phyloP scores from a whole-genome alignment of 2,329 filamentous ascomycete species.

The Aspergillus thermomutatus region DNA sequence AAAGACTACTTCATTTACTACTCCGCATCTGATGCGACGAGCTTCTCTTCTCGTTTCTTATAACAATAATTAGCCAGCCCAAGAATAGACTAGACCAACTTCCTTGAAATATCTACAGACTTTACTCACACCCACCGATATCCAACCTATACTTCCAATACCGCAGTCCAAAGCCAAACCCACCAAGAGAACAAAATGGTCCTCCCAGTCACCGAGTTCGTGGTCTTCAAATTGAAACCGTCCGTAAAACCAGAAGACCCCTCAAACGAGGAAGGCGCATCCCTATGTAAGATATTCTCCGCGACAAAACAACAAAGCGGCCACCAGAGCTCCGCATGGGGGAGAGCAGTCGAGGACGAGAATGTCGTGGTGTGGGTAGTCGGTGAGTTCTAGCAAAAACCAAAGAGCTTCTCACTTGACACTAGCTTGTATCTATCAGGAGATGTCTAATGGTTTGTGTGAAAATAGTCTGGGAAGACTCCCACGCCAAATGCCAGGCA shows the following conservation, averaged over 20 bases:
- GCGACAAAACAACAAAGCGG: conserved; percentile 32
- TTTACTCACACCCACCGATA: background rate
- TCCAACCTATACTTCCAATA: background rate
- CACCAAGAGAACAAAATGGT: conserved; percentile 17
- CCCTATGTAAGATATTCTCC: conserved; percentile 27
- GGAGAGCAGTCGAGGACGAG: conserved; percentile 34
- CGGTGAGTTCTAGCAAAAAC: conserved; percentile 21
- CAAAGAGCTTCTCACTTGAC: background rate
- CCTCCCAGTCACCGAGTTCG: conserved; percentile 30
- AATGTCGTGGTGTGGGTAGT: conserved; percentile 36
- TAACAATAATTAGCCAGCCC: background rate
- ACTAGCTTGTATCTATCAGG: no score
- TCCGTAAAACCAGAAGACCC: conserved; percentile 37
- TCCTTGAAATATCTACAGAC: background rate
- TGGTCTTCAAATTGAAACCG: conserved; percentile 37
- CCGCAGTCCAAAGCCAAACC: conserved; percentile 1
- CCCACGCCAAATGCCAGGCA: conserved; percentile 21
- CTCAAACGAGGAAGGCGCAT: conserved; percentile 28
- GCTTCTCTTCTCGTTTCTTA: background rate
- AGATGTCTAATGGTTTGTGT: background rate
- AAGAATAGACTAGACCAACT: background rate
- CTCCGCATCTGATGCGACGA: background rate
- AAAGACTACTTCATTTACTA: background rate
- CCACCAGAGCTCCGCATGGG: conserved; percentile 35
- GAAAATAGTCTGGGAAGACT: conserved; percentile 31